Conservation (phyloP, 108 stramenopile species). For the Nitzschia sp. region DNA sequence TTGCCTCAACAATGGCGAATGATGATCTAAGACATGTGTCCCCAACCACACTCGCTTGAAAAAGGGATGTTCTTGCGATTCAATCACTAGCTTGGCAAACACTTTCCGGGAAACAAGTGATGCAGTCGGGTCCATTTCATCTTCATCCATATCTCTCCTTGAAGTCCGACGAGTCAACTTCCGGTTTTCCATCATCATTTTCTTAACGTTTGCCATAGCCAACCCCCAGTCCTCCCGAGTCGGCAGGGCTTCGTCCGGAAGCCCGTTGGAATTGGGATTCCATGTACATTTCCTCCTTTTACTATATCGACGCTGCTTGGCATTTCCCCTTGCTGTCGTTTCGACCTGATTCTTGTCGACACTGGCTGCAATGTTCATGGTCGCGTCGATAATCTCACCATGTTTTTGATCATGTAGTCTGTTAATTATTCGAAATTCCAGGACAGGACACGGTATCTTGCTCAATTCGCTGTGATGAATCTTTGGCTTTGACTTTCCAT, state of each 20-base stretch:
- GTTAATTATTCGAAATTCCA: conserved; percentile 77
- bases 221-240: neutral
- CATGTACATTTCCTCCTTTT: neutral
- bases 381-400: conserved; percentile 67
- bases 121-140: neutral
- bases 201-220: neutral
- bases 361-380: conserved; percentile 49
- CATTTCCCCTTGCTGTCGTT: neutral
- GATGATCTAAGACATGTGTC: conserved; percentile 58
- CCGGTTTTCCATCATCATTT: neutral
- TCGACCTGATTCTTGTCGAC: conserved; percentile 22
- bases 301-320: neutral
- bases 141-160: neutral
- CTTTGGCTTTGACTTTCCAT: neutral
- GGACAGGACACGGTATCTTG: conserved; percentile 54
- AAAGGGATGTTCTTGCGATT: conserved; percentile 67
- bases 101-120: conserved; percentile 43
- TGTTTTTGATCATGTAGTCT: conserved; percentile 31
- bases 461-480: neutral
- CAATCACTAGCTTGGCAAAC: conserved; percentile 57
- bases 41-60: conserved; percentile 70
- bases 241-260: neutral
- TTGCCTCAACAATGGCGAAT: conserved; percentile 56
- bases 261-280: neutral
- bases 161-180: neutral